phyloP scores from a whole-genome alignment of 805 yeast genomes.

The Candida maltosa region DNA sequence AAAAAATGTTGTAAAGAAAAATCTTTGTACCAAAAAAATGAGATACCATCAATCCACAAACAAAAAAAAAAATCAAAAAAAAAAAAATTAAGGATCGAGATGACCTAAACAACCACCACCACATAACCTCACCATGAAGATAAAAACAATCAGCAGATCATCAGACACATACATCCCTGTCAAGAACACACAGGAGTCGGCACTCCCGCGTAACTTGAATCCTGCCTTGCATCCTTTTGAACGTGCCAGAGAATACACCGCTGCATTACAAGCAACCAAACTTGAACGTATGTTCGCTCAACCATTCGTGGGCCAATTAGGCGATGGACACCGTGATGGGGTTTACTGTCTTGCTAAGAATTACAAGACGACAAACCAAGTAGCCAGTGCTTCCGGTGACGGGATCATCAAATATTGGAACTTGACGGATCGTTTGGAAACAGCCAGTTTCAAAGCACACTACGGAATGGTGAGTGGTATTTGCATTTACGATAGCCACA shows the following conservation, averaged over 20 bases:
- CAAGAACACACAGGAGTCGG: slow-evolving; percentile 81
- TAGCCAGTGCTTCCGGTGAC: slow-evolving; percentile 94
- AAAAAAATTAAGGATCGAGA: slow-evolving; percentile 2
- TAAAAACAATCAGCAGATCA: slow-evolving; percentile 85
- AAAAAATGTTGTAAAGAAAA: too few species aligned
- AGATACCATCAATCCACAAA: too few species aligned
- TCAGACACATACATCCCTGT: slow-evolving; percentile 92
- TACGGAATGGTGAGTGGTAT: slow-evolving; percentile 87
- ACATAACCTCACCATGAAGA: slow-evolving; percentile 51
- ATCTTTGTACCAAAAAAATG: too few species aligned
- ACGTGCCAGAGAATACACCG: slow-evolving; percentile 92
- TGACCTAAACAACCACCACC: slow-evolving; percentile 3
- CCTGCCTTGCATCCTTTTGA: slow-evolving; percentile 97
- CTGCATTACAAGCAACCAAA: slow-evolving; percentile 92
- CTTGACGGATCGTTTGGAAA: slow-evolving; percentile 71
- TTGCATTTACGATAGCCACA: slow-evolving; percentile 52
- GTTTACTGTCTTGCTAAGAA: slow-evolving; percentile 85
- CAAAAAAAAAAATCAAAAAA: background rate
- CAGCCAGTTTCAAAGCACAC: slow-evolving; percentile 80
- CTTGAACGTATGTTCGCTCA: slow-evolving; percentile 96
- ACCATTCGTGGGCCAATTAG: slow-evolving; percentile 93
- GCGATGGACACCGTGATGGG: slow-evolving; percentile 93
- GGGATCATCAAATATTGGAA: slow-evolving; percentile 96
- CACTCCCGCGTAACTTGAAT: slow-evolving; percentile 83
- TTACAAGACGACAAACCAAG: slow-evolving; percentile 59